Evolutionary conservation across 805 yeast species (phyloP).

Genomic region (Ogataea pilisensis): DNA sequence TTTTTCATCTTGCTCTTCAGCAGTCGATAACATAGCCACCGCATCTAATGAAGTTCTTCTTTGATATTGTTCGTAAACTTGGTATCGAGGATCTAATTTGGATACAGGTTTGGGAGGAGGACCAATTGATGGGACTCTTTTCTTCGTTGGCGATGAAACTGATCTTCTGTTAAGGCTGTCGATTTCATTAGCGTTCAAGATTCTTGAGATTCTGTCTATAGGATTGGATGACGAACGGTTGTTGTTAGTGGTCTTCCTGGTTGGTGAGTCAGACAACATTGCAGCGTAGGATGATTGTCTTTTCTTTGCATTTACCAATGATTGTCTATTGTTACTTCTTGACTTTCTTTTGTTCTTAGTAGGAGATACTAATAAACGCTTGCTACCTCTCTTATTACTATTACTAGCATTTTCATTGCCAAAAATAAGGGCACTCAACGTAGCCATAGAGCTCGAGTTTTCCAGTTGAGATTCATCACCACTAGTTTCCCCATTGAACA

Average conservation of each 20-base stretch:
- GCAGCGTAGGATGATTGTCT: conserved; percentile 21
- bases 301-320: conserved; percentile 17
- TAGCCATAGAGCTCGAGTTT: conserved; percentile 45
- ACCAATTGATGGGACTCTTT: conserved; percentile 14
- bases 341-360: conserved; percentile 6
- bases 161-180: conserved; percentile 43
- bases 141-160: conserved; percentile 36
- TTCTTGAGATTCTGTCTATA: conserved; percentile 32
- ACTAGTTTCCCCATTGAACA: conserved; percentile 69
- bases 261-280: conserved; percentile 9
- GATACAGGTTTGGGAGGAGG: conserved; percentile 55
- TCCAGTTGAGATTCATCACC: conserved; percentile 14
- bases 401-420: conserved; percentile 18
- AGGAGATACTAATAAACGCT: conserved; percentile 13
- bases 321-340: conserved; percentile 13
- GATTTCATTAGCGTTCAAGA: conserved; percentile 42
- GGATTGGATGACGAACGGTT: conserved; percentile 29
- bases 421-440: conserved; percentile 42
- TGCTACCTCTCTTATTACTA: conserved; percentile 6
- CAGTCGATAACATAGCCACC: conserved; percentile 28
- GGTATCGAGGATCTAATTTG: conserved; percentile 53
- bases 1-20: conserved; percentile 30
- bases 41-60: conserved; percentile 41
- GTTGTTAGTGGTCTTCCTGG: conserved; percentile 22
- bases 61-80: conserved; percentile 43